A percentile compares a stretch with the other conserved stretches of the same genome.
phyloP scores from a whole-genome alignment of 768 basidiomycete genomes.

The Lactarius trivialis region DNA sequence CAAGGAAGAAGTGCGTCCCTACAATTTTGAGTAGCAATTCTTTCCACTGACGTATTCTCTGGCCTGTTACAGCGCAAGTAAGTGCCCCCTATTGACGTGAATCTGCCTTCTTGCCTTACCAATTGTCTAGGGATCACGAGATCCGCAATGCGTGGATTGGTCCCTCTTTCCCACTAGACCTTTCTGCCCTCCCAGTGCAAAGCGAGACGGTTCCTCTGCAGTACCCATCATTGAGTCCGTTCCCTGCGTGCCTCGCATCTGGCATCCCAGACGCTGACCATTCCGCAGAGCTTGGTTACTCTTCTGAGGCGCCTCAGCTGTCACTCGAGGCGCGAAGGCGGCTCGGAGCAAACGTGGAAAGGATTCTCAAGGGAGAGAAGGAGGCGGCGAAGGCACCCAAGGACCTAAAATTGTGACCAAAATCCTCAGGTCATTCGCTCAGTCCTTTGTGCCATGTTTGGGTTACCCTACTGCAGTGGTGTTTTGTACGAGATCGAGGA shows the following conservation, averaged over 20 bases:
- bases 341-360: slow-evolving; percentile 56
- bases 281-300: slow-evolving; percentile 59
- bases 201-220: slow-evolving; percentile 55
- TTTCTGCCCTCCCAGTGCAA: slow-evolving; percentile 46
- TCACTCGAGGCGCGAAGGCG: slow-evolving; percentile 56
- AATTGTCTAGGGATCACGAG: slow-evolving; percentile 54
- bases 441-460: too few species aligned
- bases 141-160: slow-evolving; percentile 70
- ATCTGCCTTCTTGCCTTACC: neutral
- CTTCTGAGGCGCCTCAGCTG: slow-evolving; percentile 42
- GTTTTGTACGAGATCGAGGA: neutral
- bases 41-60: neutral
- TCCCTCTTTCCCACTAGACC: slow-evolving; percentile 59
- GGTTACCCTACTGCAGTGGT: too few species aligned
- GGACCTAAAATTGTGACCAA: neutral
- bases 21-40: neutral
- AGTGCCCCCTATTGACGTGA: slow-evolving; percentile 21
- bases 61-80: slow-evolving; percentile 31
- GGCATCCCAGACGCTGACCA: neutral
- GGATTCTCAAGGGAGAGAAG: slow-evolving; percentile 51
- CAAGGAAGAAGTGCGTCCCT: slow-evolving; percentile 50
- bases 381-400: slow-evolving; percentile 53
- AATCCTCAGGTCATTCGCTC: too few species aligned
- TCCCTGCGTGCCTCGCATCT: neutral
- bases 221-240: slow-evolving; percentile 44